Evolutionary conservation across 371 early-diverging fungal species (phyloP).

Genomic region (Circinella minor): DNA sequence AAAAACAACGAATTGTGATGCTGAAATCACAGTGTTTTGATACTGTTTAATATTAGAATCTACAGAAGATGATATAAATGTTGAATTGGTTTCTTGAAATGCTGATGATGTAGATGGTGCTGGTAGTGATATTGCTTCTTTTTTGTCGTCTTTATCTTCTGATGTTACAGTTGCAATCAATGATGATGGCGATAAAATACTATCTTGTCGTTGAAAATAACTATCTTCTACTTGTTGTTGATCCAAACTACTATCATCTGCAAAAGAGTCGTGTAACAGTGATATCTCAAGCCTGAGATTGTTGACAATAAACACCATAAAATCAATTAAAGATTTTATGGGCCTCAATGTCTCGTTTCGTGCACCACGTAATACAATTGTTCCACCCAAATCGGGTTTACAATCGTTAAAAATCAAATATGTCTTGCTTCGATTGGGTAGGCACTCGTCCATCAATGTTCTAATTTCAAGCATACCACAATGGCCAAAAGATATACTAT

Average conservation of each 20-base stretch:
- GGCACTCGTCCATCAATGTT: constrained; percentile 77
- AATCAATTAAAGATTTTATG: constrained; percentile 79
- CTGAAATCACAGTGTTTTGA: constrained; percentile 78
- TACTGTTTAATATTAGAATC: constrained; percentile 51
- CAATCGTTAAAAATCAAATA: constrained; percentile 91
- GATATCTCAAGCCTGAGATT: constrained; percentile 86
- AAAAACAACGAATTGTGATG: constrained; percentile 84
- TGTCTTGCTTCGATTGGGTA: constrained; percentile 83
- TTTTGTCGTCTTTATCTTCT: neutral
- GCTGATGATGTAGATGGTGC: neutral
- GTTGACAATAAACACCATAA: constrained; percentile 86
- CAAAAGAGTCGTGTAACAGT: constrained; percentile 63
- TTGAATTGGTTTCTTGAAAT: neutral
- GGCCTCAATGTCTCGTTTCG: constrained; percentile 58
- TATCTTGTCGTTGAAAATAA: neutral
- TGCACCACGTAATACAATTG: constrained; percentile 87
- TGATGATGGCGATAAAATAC: neutral
- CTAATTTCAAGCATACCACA: constrained; percentile 83
- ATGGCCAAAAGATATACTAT: constrained; percentile 75
- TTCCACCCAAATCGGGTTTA: constrained; percentile 81
- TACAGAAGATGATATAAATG: constrained; percentile 5
- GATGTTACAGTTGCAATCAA: neutral
- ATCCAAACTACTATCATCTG: constrained; percentile 41
- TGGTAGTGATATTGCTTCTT: neutral
- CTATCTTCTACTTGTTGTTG: constrained; percentile 7